Evolutionary conservation across 345 rosid species (phyloP).

Genomic region (Eutrema japonicum): DNA sequence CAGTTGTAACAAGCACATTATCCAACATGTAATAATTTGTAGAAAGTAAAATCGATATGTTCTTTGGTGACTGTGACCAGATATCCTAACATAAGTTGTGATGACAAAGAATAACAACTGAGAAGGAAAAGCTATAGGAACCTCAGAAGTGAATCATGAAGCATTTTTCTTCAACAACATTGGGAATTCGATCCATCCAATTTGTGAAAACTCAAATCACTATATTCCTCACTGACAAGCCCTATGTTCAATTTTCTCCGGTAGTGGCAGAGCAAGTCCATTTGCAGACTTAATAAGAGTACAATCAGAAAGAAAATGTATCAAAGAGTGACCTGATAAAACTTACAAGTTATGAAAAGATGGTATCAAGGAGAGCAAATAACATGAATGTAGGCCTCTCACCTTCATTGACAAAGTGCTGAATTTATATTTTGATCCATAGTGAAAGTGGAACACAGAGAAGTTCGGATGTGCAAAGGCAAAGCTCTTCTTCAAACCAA

Average conservation of each 20-base stretch:
- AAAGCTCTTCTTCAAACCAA: constrained; percentile 49
- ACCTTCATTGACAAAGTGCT: constrained; percentile 57
- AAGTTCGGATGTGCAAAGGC: constrained; percentile 28
- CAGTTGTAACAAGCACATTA: constrained; percentile 97
- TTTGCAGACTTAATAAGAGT: constrained; percentile 53
- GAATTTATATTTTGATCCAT: constrained; percentile 46
- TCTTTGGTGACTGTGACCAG: background rate
- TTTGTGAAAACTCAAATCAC: constrained; percentile 55
- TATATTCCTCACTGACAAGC: constrained; percentile 58
- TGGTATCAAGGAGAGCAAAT: constrained; percentile 41
- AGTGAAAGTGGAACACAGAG: constrained; percentile 44
- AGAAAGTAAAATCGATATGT: background rate
- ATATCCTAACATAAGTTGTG: background rate
- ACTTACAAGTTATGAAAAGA: constrained; percentile 54
- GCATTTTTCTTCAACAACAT: constrained; percentile 52
- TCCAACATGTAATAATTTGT: background rate
- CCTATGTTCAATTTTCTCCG: constrained; percentile 50
- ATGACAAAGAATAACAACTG: constrained; percentile 1
- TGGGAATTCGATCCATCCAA: constrained; percentile 83
- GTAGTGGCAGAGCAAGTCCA: constrained; percentile 49
- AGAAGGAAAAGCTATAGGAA: constrained; percentile 22
- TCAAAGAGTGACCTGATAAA: no score
- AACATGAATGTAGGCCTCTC: constrained; percentile 51
- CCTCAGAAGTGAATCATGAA: constrained; percentile 64
- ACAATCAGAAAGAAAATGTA: constrained; percentile 3